These are phyloP conservation scores for Neurospora intermedia DNA, from an alignment of 495 filamentous ascomycete species.

Conservation along the genomic window DNA sequence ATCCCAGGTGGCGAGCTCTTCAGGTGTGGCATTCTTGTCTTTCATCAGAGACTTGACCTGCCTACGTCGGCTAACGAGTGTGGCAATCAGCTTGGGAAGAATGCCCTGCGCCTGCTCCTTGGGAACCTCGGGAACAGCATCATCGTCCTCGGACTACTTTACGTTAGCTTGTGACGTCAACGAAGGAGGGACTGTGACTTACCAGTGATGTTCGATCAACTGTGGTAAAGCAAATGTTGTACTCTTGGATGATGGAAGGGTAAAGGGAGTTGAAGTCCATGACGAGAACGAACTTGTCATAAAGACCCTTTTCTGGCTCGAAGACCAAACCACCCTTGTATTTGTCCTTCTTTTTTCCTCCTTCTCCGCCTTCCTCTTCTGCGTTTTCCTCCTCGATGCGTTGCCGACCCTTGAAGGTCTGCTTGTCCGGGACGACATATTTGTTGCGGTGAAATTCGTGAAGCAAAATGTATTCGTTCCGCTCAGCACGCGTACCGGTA, in stretches of 20 bases:
- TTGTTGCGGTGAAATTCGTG: slow-evolving; percentile 95
- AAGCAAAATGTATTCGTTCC: slow-evolving; percentile 97
- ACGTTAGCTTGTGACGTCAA: slow-evolving; percentile 10
- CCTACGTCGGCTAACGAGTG: slow-evolving; percentile 73
- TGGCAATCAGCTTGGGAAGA: slow-evolving; percentile 80
- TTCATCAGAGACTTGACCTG: slow-evolving; percentile 97
- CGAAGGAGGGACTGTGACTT: slow-evolving; percentile 10
- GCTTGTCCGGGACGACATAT: slow-evolving; percentile 94
- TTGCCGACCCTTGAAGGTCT: slow-evolving; percentile 55
- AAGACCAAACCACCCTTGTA: slow-evolving; percentile 98
- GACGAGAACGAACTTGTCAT: slow-evolving; percentile 92
- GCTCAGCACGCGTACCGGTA: slow-evolving; percentile 89
- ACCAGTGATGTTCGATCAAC: slow-evolving; percentile 65
- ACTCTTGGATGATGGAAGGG: slow-evolving; percentile 98
- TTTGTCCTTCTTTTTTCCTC: slow-evolving; percentile 92
- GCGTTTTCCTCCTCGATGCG: slow-evolving; percentile 53
- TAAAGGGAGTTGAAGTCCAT: slow-evolving; percentile 99
- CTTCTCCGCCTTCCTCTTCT: slow-evolving; percentile 51
- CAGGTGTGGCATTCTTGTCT: slow-evolving; percentile 71
- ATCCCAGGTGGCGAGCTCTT: slow-evolving; percentile 91
- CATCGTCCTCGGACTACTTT: slow-evolving; percentile 63
- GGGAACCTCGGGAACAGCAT: slow-evolving; percentile 61
- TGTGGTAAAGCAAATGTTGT: slow-evolving; percentile 98
- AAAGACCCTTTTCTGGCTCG: slow-evolving; percentile 92
- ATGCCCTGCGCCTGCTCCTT: slow-evolving; percentile 64